Conservation (phyloP, 768 basidiomycete species). For the Suillus brevipes region DNA sequence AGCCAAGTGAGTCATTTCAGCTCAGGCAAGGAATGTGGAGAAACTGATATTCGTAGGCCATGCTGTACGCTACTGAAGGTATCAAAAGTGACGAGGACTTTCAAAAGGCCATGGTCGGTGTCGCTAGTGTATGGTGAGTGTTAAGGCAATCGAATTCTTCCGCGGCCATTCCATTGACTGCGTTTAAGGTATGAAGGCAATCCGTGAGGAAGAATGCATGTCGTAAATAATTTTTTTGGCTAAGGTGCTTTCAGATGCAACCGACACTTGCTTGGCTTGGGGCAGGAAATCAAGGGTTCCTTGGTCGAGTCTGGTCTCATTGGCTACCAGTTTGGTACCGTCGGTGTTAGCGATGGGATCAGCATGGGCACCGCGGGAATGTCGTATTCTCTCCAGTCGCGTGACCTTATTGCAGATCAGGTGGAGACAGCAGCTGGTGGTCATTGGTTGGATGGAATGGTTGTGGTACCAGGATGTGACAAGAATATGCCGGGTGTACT, state of each 20-base stretch:
- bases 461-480: slow-evolving; percentile 96
- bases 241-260: slow-evolving; percentile 72
- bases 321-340: slow-evolving; percentile 97
- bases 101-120: slow-evolving; percentile 95
- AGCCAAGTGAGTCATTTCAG: slow-evolving; percentile 62
- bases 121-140: slow-evolving; percentile 92
- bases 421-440: slow-evolving; percentile 96
- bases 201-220: slow-evolving; percentile 61
- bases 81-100: slow-evolving; percentile 81
- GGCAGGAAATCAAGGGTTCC: slow-evolving; percentile 84
- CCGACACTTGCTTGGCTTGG: slow-evolving; percentile 86
- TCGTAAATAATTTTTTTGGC: not conserved
- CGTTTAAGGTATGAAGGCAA: slow-evolving; percentile 92
- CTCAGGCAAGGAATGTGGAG: not conserved
- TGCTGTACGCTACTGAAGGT: slow-evolving; percentile 99
- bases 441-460: slow-evolving; percentile 98
- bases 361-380: slow-evolving; percentile 96
- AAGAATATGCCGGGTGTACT: slow-evolving; percentile 99
- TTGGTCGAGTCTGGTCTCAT: slow-evolving; percentile 69
- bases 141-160: slow-evolving; percentile 13
- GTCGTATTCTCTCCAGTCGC: slow-evolving; percentile 94
- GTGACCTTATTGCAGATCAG: slow-evolving; percentile 96
- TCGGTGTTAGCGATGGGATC: slow-evolving; percentile 97
- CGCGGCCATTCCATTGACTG: slow-evolving; percentile 13
- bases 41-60: slow-evolving; percentile 58